Evolutionary conservation across 2,329 filamentous ascomycete genomes (phyloP).

Genomic region (Venturia carpophila): DNA sequence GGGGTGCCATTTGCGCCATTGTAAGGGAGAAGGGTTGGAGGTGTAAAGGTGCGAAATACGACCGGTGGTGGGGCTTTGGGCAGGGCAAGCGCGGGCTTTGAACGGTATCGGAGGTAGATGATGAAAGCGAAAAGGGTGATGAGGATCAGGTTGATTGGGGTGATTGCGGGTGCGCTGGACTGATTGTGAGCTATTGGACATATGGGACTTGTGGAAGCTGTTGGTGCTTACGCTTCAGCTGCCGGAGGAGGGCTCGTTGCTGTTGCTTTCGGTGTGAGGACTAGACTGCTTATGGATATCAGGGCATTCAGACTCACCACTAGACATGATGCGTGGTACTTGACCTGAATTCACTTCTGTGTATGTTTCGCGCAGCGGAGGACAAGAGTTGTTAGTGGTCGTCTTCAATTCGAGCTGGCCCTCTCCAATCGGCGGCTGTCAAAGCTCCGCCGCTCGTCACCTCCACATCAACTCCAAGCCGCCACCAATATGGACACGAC

Average conservation of each 20-base stretch:
- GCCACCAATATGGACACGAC: background rate
- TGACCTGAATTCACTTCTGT: background rate
- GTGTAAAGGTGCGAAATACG: slow-evolving; percentile 80
- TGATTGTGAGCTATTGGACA: slow-evolving; percentile 17
- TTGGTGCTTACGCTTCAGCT: slow-evolving; percentile 35
- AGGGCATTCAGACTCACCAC: background rate
- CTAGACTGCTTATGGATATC: background rate
- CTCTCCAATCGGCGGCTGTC: background rate
- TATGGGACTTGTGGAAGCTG: slow-evolving; percentile 21
- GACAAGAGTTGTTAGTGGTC: background rate
- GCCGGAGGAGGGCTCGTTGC: slow-evolving; percentile 26
- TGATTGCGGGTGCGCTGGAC: slow-evolving; percentile 46
- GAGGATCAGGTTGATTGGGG: slow-evolving; percentile 55
- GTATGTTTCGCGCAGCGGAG: background rate
- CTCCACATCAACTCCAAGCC: background rate
- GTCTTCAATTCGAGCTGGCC: background rate
- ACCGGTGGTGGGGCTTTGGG: slow-evolving; percentile 58
- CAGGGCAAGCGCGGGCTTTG: slow-evolving; percentile 43
- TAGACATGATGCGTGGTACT: background rate
- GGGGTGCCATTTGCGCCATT: slow-evolving; percentile 67
- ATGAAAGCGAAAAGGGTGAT: slow-evolving; percentile 50
- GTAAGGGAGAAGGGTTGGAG: slow-evolving; percentile 73
- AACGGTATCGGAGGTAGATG: slow-evolving; percentile 52
- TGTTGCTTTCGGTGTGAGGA: slow-evolving; percentile 7
- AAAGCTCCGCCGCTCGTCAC: background rate